Evolutionary conservation across 1,139 yeast genomes (phyloP).

Genomic region (Debaryomycetaceae sp.): DNA sequence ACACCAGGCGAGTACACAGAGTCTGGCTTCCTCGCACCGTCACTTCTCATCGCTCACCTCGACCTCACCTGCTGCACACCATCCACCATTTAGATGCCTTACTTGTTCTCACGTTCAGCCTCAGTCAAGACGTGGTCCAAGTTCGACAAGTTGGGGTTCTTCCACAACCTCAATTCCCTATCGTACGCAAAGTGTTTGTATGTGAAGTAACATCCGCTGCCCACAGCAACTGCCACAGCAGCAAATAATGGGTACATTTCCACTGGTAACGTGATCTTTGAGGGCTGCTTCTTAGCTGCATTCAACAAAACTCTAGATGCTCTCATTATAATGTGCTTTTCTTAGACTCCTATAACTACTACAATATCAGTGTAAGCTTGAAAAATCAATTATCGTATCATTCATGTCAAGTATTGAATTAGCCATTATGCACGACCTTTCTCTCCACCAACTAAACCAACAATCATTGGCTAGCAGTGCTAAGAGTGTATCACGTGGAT

Average conservation of each 20-base stretch:
- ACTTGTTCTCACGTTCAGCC: conserved; percentile 35
- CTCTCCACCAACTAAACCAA: conserved; percentile 1
- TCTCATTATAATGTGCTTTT: conserved; percentile 39
- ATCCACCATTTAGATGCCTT: conserved; percentile 5
- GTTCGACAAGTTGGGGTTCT: conserved; percentile 57
- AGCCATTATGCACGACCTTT: conserved; percentile 2
- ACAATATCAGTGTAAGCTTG: neutral
- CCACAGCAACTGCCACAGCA: conserved; percentile 60
- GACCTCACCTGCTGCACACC: too few relatives aligned
- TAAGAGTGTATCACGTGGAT: conserved; percentile 3
- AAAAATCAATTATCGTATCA: conserved; percentile 6
- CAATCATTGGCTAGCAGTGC: conserved; percentile 9
- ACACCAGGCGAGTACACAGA: neutral
- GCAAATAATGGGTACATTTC: conserved; percentile 73
- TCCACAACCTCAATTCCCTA: conserved; percentile 64
- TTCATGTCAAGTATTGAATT: conserved; percentile 1
- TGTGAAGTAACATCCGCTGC: conserved; percentile 65
- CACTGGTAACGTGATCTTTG: conserved; percentile 51
- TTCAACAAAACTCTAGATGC: conserved; percentile 51
- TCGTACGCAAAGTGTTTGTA: conserved; percentile 71
- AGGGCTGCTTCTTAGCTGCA: conserved; percentile 34
- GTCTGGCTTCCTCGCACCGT: neutral
- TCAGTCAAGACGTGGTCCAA: conserved; percentile 59
- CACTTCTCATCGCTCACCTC: too few relatives aligned
- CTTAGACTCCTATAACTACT: neutral